Evolutionary conservation across 208 protist species (phyloP).

Genomic region (Acanthamoeba polyphaga): DNA sequence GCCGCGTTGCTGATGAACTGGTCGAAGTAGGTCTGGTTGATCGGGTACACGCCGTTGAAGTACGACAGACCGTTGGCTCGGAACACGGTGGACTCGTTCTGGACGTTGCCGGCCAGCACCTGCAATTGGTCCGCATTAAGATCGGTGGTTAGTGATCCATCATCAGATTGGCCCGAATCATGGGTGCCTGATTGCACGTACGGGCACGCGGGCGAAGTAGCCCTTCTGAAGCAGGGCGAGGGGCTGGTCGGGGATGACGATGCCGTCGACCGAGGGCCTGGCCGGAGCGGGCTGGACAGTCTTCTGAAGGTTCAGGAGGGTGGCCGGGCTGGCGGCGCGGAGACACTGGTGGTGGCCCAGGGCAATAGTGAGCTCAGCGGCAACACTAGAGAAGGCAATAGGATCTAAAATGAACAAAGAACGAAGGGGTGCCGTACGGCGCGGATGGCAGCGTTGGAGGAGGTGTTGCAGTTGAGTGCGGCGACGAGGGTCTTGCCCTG

Average conservation of each 20-base stretch:
- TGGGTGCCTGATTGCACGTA: not conserved
- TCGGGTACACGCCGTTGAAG: slow-evolving; percentile 34
- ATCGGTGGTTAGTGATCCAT: not conserved
- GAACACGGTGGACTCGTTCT: slow-evolving; percentile 30
- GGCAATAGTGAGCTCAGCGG: not conserved
- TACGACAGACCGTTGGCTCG: not conserved
- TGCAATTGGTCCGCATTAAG: not conserved
- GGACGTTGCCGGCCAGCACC: slow-evolving; percentile 2
- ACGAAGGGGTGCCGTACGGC: not conserved
- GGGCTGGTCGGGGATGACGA: slow-evolving; percentile 38
- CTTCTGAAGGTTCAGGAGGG: slow-evolving; percentile 1
- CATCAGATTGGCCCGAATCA: too few species aligned
- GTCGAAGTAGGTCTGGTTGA: slow-evolving; percentile 46
- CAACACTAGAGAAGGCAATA: not conserved
- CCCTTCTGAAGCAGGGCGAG: slow-evolving; percentile 19
- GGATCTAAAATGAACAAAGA: not conserved
- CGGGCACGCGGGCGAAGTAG: slow-evolving; percentile 15
- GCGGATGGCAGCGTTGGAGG: slow-evolving; percentile 53
- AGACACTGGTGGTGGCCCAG: not conserved
- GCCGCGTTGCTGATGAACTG: slow-evolving; percentile 32
- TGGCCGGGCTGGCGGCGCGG: slow-evolving; percentile 10
- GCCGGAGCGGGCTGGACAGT: not conserved
- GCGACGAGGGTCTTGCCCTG: not conserved
- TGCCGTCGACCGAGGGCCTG: slow-evolving; percentile 42
- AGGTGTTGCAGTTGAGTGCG: slow-evolving; percentile 37